Base-by-base conservation (phyloP, 495 filamentous ascomycete species). In the Articulospora tetracladia region DNA sequence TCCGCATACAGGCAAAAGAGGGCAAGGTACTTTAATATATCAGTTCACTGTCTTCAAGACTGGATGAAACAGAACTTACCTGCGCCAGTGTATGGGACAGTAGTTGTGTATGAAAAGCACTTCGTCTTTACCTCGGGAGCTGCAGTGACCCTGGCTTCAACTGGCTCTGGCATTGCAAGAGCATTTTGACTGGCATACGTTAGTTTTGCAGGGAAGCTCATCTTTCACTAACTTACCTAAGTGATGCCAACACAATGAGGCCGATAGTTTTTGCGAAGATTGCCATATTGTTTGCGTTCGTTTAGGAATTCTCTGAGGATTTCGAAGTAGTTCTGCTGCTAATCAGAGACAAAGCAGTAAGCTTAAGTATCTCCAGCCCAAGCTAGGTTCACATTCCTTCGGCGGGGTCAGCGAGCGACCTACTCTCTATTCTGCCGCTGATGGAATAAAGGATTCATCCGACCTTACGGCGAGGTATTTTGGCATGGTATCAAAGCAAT, bases 31-130 rank as follows among this genome's bases (percentile, higher is more conserved):
- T 64, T 20, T 2, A 22, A 8, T 3, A 2, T 20, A 12, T 54
- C 20, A 58, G 61, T 22, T 28, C 20, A 20, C 6, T 11, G 13
- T 34, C 3, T 8, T 15, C 7, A 8, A 15, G 32, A 7, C 46
- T 12, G 10, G 10, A 1, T 24, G 1, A 34, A 17, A 1, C 12
- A 19, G 28, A 17, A 23, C 61, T 26, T 55, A 64, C 62, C 24
- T 27, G 3, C 25, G n/a, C 53, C 53, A 11, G 57, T 64, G 25
- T 57, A 60, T 51, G 61, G 61, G 17, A 54, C 53, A 26, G 53
- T 60, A 13, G 6, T 32, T 13, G 62, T 64, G 52, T 53, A 53
- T 27, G 62, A 46, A 48, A n/a, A 64, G 58, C 62, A 64, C 17
- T 26, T 44, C 17, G 8, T 27, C 20, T 23, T 55, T 36, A 23